Conservation (phyloP, 2,329 filamentous ascomycete genomes). For the Fusarium concolor region DNA sequence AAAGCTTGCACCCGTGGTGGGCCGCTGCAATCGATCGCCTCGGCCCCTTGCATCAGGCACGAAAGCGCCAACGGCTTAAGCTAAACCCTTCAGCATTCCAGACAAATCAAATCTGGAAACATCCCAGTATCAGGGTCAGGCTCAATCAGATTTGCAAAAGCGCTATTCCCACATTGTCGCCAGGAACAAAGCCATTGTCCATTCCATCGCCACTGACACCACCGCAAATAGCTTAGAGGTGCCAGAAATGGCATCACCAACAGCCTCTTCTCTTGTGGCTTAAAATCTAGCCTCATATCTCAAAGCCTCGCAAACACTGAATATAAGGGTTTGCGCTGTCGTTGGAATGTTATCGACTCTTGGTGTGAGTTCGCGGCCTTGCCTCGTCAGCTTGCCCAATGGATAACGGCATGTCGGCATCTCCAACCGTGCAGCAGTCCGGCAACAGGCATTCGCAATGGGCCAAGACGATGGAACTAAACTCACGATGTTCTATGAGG, state of each 20-base stretch:
- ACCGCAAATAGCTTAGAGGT: constrained; percentile 11
- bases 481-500: neutral
- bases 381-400: constrained; percentile 6
- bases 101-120: neutral
- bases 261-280: constrained; percentile 10
- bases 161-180: neutral
- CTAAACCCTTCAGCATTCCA: constrained; percentile 4
- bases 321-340: constrained; percentile 5
- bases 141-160: constrained; percentile 6
- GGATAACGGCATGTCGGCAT: constrained; percentile 21
- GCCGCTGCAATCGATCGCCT: too few species aligned
- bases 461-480: neutral
- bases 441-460: neutral
- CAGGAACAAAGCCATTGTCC: constrained; percentile 30
- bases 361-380: constrained; percentile 12
- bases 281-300: neutral
- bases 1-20: too few species aligned
- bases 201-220: constrained; percentile 9
- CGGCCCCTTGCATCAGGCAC: neutral
- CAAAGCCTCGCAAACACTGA: neutral
- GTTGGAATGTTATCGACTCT: constrained; percentile 22
- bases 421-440: neutral
- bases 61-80: neutral
- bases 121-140: neutral
- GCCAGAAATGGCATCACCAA: neutral